Conservation (phyloP, 768 basidiomycete species). For the Collybiopsis luxurians region DNA sequence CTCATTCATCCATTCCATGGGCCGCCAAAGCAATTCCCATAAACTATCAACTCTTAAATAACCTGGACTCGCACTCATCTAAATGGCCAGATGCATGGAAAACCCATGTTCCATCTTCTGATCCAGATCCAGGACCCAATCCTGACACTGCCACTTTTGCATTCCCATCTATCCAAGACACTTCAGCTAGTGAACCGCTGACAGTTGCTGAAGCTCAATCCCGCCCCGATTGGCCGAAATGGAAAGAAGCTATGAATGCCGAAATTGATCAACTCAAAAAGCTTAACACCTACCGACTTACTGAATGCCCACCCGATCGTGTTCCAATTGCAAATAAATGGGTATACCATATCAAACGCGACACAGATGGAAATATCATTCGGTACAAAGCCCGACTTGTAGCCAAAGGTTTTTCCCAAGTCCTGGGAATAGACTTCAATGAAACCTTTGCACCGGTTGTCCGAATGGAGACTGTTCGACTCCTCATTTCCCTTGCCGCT, state of each 20-base stretch:
- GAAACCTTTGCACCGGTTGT: conserved; percentile 13
- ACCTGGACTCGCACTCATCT: background rate
- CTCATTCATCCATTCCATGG: too few relatives aligned
- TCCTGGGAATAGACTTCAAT: conserved; percentile 26
- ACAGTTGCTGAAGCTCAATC: conserved; percentile 13
- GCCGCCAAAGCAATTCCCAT: too few relatives aligned
- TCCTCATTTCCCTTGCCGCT: conserved; percentile 26
- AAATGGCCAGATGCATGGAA: background rate
- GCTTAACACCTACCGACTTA: background rate
- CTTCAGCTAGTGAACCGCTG: background rate
- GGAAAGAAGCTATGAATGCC: conserved; percentile 22
- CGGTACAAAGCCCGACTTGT: conserved; percentile 20
- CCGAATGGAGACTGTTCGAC: conserved; percentile 11
- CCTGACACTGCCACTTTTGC: background rate
- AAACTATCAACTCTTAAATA: background rate
- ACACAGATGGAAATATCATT: conserved; percentile 1
- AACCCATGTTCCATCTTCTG: background rate
- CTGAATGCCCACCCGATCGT: background rate
- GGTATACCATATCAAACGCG: background rate
- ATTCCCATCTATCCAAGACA: background rate
- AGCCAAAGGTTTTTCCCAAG: conserved; percentile 22
- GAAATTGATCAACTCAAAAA: conserved; percentile 15
- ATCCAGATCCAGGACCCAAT: too few relatives aligned
- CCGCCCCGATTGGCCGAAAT: conserved; percentile 17
- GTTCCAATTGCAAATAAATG: conserved; percentile 10